A percentile compares a stretch with the other conserved stretches of the same genome.
These are phyloP conservation scores for Tinospora cordifolia DNA, from an alignment of 164 flowering plant species.

Conservation along the genomic window DNA sequence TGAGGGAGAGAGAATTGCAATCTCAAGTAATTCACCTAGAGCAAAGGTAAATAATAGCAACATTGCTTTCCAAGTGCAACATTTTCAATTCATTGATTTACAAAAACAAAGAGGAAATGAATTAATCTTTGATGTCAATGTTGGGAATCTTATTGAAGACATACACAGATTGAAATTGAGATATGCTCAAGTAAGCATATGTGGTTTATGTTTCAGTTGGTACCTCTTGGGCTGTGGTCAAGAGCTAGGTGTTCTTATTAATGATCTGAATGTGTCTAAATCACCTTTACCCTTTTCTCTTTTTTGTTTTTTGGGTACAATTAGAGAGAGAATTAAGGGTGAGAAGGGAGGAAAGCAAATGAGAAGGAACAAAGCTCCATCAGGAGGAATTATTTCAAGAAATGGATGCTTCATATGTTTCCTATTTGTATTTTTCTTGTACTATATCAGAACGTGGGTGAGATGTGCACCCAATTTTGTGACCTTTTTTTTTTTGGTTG, in stretches of 20 bases:
- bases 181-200: constrained; percentile 32
- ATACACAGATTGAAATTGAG: constrained; percentile 30
- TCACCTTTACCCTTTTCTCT: not conserved
- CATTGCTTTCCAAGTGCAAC: not conserved
- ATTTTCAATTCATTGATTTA: constrained; percentile 1
- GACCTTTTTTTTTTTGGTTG: not conserved
- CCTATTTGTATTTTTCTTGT: constrained; percentile 8
- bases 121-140: constrained; percentile 19
- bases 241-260: not conserved
- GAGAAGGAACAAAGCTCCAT: too few species aligned
- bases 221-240: not conserved
- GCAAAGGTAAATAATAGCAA: constrained; percentile 34
- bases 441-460: constrained; percentile 7
- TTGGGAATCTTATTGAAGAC: constrained; percentile 30
- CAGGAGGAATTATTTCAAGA: constrained; percentile 3
- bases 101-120: not conserved
- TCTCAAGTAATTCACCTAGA: constrained; percentile 42
- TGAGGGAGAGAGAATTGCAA: constrained; percentile 40
- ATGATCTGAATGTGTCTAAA: not conserved
- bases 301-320: constrained; percentile 15
- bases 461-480: constrained; percentile 9
- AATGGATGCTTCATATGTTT: not conserved
- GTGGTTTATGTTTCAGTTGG: not conserved
- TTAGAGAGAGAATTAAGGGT: constrained; percentile 25
- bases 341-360: constrained; percentile 1